These are phyloP conservation scores for Amaranthus cruentus DNA, from an alignment of 148 eudicot species.

Conservation along the genomic window DNA sequence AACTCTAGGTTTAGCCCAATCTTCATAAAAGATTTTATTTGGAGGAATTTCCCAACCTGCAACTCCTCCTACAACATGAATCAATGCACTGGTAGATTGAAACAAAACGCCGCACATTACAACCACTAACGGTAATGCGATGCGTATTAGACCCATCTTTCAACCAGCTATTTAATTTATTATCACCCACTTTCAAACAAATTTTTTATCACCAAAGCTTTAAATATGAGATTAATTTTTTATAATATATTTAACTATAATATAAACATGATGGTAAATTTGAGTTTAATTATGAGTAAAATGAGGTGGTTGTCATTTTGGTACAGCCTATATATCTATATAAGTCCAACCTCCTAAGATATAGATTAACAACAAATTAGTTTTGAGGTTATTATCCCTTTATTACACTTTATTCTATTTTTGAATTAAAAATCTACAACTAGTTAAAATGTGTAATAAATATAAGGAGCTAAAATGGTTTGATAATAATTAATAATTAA, in stretches of 20 bases:
- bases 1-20: slow-evolving; percentile 52
- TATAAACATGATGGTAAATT: neutral
- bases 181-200: slow-evolving; percentile 1
- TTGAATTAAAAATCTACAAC: too few species aligned
- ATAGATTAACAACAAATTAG: neutral
- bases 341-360: neutral
- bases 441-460: too few species aligned
- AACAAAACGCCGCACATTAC: slow-evolving; percentile 27
- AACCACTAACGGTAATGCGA: slow-evolving; percentile 23
- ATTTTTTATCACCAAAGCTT: neutral
- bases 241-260: too few species aligned
- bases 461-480: too few species aligned
- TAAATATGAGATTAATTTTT: slow-evolving; percentile 13
- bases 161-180: neutral
- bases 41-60: slow-evolving; percentile 54
- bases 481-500: too few species aligned
- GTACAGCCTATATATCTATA: neutral
- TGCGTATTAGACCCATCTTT: slow-evolving; percentile 29
- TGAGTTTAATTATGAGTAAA: neutral
- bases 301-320: neutral
- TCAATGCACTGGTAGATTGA: slow-evolving; percentile 32
- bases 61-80: slow-evolving; percentile 52
- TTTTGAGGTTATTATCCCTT: neutral
- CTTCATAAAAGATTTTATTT: slow-evolving; percentile 30
- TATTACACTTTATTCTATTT: too few species aligned